These are phyloP conservation scores for Ilyonectria destructans DNA, from an alignment of 2,329 filamentous ascomycete species.

Conservation along the genomic window DNA sequence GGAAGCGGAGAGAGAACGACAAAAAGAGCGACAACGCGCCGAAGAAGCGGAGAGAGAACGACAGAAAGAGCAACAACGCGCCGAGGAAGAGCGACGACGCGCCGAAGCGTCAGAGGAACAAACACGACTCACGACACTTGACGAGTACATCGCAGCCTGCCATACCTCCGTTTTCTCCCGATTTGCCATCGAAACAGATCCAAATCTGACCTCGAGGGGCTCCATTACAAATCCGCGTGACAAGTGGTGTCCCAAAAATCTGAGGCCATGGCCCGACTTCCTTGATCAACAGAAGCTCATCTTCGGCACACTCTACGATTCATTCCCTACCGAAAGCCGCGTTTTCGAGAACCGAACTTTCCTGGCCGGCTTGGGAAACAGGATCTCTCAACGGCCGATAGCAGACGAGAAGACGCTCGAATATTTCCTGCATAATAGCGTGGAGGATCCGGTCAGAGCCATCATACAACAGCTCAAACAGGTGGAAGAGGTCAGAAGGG, in stretches of 20 bases:
- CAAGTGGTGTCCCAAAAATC: constrained; percentile 50
- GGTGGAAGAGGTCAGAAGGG: constrained; percentile 33
- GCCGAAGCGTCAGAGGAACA: constrained; percentile 44
- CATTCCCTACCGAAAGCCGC: constrained; percentile 39
- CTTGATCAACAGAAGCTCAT: constrained; percentile 43
- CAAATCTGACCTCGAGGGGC: constrained; percentile 45
- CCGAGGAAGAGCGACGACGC: constrained; percentile 24
- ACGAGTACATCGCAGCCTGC: constrained; percentile 52
- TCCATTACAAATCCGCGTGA: constrained; percentile 50
- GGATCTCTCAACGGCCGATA: constrained; percentile 33
- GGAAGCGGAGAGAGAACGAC: too few relatives aligned
- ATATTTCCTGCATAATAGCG: constrained; percentile 46
- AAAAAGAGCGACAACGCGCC: too few relatives aligned
- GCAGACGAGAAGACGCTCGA: constrained; percentile 42
- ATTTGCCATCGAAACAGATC: constrained; percentile 48
- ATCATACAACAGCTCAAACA: constrained; percentile 49
- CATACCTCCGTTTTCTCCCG: constrained; percentile 47
- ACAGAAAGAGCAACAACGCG: constrained; percentile 23
- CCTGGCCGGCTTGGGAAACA: constrained; percentile 45
- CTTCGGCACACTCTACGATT: constrained; percentile 43
- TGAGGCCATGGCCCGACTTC: constrained; percentile 52
- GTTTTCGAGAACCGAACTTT: constrained; percentile 49
- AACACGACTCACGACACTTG: constrained; percentile 47
- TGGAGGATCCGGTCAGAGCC: constrained; percentile 49
- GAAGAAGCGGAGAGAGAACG: constrained; percentile 23